Evolutionary conservation across 1,139 yeast genomes (phyloP).

Genomic region (Kazachstania sp.): DNA sequence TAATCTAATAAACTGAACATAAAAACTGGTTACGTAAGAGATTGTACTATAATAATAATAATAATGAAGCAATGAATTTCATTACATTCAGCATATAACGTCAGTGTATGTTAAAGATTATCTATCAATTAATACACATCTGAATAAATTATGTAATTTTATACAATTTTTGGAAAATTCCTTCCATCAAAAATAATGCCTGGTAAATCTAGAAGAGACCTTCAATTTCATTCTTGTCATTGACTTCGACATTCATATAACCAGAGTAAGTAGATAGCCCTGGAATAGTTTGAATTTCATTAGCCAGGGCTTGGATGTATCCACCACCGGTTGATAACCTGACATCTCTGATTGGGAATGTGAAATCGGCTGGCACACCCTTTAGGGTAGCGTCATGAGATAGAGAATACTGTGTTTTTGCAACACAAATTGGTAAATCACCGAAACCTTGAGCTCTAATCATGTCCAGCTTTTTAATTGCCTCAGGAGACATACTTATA

Average conservation of each 20-base stretch:
- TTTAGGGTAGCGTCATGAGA: slow-evolving; percentile 75
- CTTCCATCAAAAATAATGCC: neutral
- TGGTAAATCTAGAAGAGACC: slow-evolving; percentile 47
- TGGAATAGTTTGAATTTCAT: slow-evolving; percentile 77
- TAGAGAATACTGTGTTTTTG: slow-evolving; percentile 75
- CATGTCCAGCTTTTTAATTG: slow-evolving; percentile 55
- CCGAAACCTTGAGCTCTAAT: slow-evolving; percentile 66
- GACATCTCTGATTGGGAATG: slow-evolving; percentile 71
- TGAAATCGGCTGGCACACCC: slow-evolving; percentile 74
- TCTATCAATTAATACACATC: neutral
- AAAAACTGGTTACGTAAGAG: no score
- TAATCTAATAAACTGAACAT: no score
- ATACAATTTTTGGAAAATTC: neutral
- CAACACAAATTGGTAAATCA: slow-evolving; percentile 70
- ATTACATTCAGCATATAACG: no score
- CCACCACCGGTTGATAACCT: slow-evolving; percentile 81
- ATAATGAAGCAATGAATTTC: no score
- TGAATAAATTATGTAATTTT: neutral
- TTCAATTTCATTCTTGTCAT: slow-evolving; percentile 70
- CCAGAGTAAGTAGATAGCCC: slow-evolving; percentile 79
- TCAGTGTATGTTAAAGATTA: neutral
- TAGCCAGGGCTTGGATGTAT: slow-evolving; percentile 72
- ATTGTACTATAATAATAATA: no score
- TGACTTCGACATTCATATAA: slow-evolving; percentile 75
- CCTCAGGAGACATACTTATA: slow-evolving; percentile 58